phyloP scores from a whole-genome alignment of 1,284 basidiomycete species.

The Flammula alnicola region DNA sequence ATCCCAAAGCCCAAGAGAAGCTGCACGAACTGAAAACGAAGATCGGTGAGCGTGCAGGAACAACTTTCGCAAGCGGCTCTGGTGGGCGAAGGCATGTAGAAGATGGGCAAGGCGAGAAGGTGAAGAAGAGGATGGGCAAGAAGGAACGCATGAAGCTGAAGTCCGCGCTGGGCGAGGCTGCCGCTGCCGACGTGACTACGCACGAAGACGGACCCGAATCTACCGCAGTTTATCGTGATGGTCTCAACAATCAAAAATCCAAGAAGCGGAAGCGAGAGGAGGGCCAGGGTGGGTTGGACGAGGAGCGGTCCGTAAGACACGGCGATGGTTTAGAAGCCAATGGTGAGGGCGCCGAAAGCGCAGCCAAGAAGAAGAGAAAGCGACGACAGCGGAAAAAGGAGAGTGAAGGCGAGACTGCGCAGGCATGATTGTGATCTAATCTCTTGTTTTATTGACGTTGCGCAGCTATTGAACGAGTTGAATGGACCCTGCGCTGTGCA shows the following conservation, averaged over 20 bases:
- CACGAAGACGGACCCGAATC: slow-evolving; percentile 4
- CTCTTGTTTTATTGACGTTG: not conserved
- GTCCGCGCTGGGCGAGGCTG: slow-evolving; percentile 20
- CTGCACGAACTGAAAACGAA: slow-evolving; percentile 76
- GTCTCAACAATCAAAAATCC: slow-evolving; percentile 4
- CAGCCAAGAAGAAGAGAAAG: slow-evolving; percentile 32
- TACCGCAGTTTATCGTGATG: slow-evolving; percentile 2
- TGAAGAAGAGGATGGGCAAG: slow-evolving; percentile 75
- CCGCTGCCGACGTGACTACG: slow-evolving; percentile 10
- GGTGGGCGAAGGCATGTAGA: slow-evolving; percentile 13
- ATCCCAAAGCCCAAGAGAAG: slow-evolving; percentile 64
- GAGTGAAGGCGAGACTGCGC: slow-evolving; percentile 11
- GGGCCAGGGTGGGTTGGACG: slow-evolving; percentile 12
- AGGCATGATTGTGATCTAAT: not conserved
- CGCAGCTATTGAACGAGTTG: not conserved
- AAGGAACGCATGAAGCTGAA: slow-evolving; percentile 66
- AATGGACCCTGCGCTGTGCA: too few species aligned
- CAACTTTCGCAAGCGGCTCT: slow-evolving; percentile 8
- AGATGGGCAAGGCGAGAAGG: slow-evolving; percentile 34
- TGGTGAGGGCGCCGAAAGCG: slow-evolving; percentile 15
- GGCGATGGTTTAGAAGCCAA: not conserved
- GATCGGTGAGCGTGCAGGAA: slow-evolving; percentile 45
- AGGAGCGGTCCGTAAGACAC: not conserved
- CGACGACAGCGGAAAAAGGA: slow-evolving; percentile 29
- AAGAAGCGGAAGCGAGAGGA: slow-evolving; percentile 22